Conservation (phyloP, 1,284 basidiomycete species). For the Fereydounia khargensis region DNA sequence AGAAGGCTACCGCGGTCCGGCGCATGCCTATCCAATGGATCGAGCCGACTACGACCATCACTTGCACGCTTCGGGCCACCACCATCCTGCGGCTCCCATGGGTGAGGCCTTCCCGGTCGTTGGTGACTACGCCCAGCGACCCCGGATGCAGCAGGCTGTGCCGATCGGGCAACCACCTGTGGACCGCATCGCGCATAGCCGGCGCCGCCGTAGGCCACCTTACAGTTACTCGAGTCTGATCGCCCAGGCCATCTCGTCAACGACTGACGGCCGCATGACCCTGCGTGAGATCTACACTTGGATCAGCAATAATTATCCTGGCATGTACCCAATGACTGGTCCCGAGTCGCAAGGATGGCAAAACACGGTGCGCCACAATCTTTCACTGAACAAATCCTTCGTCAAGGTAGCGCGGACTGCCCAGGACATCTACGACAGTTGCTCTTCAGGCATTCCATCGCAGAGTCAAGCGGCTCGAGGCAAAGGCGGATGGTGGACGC, state of each 20-base stretch:
- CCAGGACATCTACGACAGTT: slow-evolving; percentile 43
- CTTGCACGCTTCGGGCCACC: no score
- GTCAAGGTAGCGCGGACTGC: slow-evolving; percentile 41
- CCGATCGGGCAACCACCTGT: slow-evolving; percentile 4
- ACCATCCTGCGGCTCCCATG: no score
- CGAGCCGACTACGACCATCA: no score
- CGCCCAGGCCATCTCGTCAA: slow-evolving; percentile 48
- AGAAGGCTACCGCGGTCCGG: no score
- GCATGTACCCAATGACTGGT: slow-evolving; percentile 37
- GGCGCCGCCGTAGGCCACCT: slow-evolving; percentile 38
- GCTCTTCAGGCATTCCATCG: slow-evolving; percentile 32
- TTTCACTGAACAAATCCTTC: slow-evolving; percentile 46
- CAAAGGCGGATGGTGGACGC: slow-evolving; percentile 47
- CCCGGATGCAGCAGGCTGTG: background rate
- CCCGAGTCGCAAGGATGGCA: slow-evolving; percentile 48
- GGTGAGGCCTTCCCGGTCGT: background rate
- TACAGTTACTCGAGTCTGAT: slow-evolving; percentile 50
- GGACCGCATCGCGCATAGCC: slow-evolving; percentile 39
- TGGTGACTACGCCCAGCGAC: background rate
- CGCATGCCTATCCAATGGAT: no score
- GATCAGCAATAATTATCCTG: slow-evolving; percentile 41
- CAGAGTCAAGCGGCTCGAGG: slow-evolving; percentile 41
- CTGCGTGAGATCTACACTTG: slow-evolving; percentile 50
- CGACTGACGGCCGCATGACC: slow-evolving; percentile 42
- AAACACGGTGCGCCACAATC: slow-evolving; percentile 51